Percentiles rank a stretch among this genome's conserved stretches.
These are phyloP conservation scores for Spizellomyces sp. DNA, from an alignment of 192 early-diverging fungal species.

Conservation along the genomic window DNA sequence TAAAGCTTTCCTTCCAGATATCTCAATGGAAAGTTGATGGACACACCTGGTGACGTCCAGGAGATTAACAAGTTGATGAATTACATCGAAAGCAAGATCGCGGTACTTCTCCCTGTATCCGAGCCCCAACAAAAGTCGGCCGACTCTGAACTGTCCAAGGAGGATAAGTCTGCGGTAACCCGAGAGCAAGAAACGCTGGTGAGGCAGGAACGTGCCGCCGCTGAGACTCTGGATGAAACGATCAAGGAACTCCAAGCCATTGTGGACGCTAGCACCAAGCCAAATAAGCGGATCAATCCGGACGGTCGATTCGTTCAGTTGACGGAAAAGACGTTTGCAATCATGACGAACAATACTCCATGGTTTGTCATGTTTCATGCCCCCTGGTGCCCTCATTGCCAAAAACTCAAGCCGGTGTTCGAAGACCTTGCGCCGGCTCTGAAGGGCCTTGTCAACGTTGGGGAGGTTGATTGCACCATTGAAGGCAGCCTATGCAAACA, in stretches of 20 bases:
- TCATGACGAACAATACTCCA: conserved; percentile 56
- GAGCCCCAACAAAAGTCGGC: no score
- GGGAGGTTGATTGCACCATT: conserved; percentile 81
- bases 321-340: conserved; percentile 20
- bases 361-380: conserved; percentile 90
- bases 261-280: conserved; percentile 12
- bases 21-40: conserved; percentile 2
- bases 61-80: conserved; percentile 1
- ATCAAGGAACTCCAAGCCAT: conserved; percentile 8
- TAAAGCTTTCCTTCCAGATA: neutral
- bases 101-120: no score
- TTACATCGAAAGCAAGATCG: conserved; percentile 7
- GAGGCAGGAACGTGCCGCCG: neutral
- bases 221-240: neutral
- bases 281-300: conserved; percentile 13
- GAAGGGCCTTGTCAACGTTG: conserved; percentile 77
- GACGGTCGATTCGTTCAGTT: conserved; percentile 18
- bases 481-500: conserved; percentile 61
- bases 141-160: no score
- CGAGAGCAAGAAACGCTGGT: neutral
- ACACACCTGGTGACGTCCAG: neutral
- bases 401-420: conserved; percentile 80
- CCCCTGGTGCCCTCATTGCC: conserved; percentile 89
- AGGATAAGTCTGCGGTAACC: neutral
- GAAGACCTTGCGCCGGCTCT: conserved; percentile 63